Percentiles rank a stretch among this genome's conserved stretches.
Evolutionary conservation across 2,329 filamentous ascomycete species (phyloP).

Genomic region (Beauveria rudraprayagi): DNA sequence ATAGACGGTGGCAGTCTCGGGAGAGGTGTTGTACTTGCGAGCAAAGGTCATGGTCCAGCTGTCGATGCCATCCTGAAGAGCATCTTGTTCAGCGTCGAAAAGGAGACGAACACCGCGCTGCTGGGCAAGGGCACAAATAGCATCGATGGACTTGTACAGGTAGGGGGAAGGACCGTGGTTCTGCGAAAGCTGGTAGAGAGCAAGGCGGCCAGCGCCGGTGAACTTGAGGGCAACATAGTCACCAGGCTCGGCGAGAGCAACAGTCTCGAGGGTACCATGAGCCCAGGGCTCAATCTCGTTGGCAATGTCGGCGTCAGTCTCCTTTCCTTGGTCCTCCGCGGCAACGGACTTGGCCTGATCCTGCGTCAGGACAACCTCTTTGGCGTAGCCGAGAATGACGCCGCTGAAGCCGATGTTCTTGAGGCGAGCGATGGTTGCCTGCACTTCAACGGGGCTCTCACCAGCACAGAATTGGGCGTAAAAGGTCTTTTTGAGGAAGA

Average conservation of each 20-base stretch:
- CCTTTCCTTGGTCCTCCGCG: conserved; percentile 36
- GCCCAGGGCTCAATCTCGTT: conserved; percentile 65
- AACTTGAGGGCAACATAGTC: conserved; percentile 68
- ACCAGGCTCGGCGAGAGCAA: conserved; percentile 54
- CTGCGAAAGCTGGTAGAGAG: conserved; percentile 57
- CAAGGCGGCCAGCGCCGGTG: conserved; percentile 71
- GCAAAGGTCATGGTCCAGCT: conserved; percentile 73
- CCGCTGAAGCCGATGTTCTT: conserved; percentile 72
- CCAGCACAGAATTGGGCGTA: conserved; percentile 90
- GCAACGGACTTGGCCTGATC: conserved; percentile 39
- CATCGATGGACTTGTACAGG: conserved; percentile 62
- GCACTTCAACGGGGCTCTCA: conserved; percentile 61
- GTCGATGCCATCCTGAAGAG: conserved; percentile 71
- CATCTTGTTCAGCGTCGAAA: conserved; percentile 79
- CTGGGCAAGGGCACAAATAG: conserved; percentile 65
- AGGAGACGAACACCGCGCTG: conserved; percentile 64
- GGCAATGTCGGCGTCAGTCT: conserved; percentile 39
- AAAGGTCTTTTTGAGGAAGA: conserved; percentile 70
- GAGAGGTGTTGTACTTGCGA: conserved; percentile 63
- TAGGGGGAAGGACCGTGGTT: conserved; percentile 54
- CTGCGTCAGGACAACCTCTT: conserved; percentile 65
- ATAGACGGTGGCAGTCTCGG: conserved; percentile 62
- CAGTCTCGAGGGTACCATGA: conserved; percentile 65
- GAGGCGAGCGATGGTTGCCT: conserved; percentile 53
- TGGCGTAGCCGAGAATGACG: conserved; percentile 77